Percentiles rank a stretch among this genome's conserved stretches.
Conservation (phyloP, 176 grass and related monocot genomes). For the Panicum miliaceum region DNA sequence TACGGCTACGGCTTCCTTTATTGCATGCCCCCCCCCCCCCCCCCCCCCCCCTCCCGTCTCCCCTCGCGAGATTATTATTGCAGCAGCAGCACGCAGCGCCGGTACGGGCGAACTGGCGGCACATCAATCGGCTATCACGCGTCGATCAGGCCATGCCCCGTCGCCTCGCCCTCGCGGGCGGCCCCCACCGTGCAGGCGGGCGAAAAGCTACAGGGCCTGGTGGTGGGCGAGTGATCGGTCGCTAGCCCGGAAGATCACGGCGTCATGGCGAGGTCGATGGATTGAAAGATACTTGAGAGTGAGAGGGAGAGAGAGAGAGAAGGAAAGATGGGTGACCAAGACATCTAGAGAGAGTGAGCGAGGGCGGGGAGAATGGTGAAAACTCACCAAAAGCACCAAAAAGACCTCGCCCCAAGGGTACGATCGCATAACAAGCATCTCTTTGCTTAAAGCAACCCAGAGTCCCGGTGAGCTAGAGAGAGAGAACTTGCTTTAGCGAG, state of each 20-base stretch:
- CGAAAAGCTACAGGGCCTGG: constrained; percentile 10
- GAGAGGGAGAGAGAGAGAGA: background rate
- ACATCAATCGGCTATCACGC: constrained; percentile 29
- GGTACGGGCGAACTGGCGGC: constrained; percentile 33
- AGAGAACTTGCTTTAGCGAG: background rate
- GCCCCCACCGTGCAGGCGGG: background rate
- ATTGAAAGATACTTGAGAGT: background rate
- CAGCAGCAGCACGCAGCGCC: background rate
- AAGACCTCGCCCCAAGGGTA: constrained; percentile 1
- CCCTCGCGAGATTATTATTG: background rate
- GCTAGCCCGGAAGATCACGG: background rate
- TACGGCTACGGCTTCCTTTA: constrained; percentile 3
- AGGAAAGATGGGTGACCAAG: background rate
- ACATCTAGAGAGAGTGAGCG: background rate
- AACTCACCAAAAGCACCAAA: background rate
- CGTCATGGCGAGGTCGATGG: background rate
- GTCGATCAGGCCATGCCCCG: background rate
- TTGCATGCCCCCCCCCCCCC: background rate
- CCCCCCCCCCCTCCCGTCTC: background rate
- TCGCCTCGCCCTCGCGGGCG: background rate
- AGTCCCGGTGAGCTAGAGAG: background rate
- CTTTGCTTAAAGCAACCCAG: constrained; percentile 23
- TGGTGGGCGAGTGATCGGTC: background rate
- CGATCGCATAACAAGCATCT: constrained; percentile 26
- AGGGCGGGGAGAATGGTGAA: background rate